Evolutionary conservation across 2,329 filamentous ascomycete species (phyloP), one percentile per base, ranked within the genome.

Genomic region (Cercospora nicotianae): DNA sequence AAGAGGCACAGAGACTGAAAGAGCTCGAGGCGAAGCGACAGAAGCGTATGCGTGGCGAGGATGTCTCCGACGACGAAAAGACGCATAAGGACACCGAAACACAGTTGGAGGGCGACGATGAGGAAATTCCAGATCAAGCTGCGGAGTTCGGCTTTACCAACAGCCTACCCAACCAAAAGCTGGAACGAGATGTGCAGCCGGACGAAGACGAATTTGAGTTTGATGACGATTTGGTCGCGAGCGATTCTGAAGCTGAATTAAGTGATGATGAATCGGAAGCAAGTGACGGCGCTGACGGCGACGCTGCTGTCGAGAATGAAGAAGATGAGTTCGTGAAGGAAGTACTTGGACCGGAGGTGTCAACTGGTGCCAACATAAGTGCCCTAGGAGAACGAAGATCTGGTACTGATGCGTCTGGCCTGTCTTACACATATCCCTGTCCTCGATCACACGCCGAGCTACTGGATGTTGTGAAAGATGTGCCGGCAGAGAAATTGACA

Each of bases 171-270:
- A 73, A 73, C 74, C 53, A 61, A 26, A 67, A 69, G 60, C 75
- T 64, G 72, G 79, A 72, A 67, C 81, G 83, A 26, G 75, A 93
- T 18, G 91, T 89, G 5, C 90, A 96, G 36, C 93, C 97, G 72
- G 94, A 97, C 73, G 94, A 98, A 77, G 94, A 98, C 74, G 93
- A 97, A 74, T 98, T 98, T 75, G 78, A 94, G 28, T 89, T 97
- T 69, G 94, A 98, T 67, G 92, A 95, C 70, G 91, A 96, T 75
- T 85, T 98, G 16, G 86, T 97, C 36, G 93, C 93, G 12, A 94
- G 90, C 72, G 91, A 89, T 42, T 94, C 92, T 2, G 66, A 70
- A 20, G 65, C 63, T 3, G 59, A 66, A 20, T 18, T 68, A 36
- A 71, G 65, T 33, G 71, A 71, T 33, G 64, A 36, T 16, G 67